Percentiles rank a stretch among this genome's conserved stretches.
phyloP scores from a whole-genome alignment of 2,329 filamentous ascomycete species.

The Fusarium lyarnte region DNA sequence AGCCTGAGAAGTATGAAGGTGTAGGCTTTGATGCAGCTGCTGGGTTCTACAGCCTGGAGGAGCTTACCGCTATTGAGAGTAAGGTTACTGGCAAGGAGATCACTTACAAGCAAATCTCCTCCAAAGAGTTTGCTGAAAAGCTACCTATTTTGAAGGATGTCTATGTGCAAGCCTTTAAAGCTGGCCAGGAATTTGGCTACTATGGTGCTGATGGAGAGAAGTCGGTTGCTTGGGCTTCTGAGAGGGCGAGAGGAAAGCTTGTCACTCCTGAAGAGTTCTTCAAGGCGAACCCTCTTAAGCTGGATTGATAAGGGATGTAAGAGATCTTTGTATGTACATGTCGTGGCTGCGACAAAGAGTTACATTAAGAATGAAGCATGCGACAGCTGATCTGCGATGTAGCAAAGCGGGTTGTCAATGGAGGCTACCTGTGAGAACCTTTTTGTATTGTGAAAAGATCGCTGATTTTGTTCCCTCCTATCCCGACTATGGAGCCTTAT shows the following conservation, averaged over 20 bases:
- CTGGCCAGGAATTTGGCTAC: constrained; percentile 37
- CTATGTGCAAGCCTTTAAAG: constrained; percentile 7
- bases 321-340: neutral
- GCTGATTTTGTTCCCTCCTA: neutral
- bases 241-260: constrained; percentile 33
- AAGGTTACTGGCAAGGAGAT: constrained; percentile 52
- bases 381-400: neutral
- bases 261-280: constrained; percentile 38
- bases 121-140: constrained; percentile 28
- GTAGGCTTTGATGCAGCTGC: constrained; percentile 56
- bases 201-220: constrained; percentile 31
- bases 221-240: constrained; percentile 33
- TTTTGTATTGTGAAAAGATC: neutral
- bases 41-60: constrained; percentile 49
- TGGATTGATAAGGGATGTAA: neutral
- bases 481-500: neutral
- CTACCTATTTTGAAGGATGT: constrained; percentile 22
- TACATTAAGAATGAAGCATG: too few species aligned
- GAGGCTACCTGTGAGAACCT: neutral
- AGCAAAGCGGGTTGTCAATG: neutral
- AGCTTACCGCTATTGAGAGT: constrained; percentile 52
- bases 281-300: constrained; percentile 14
- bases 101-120: constrained; percentile 31
- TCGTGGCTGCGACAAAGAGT: neutral
- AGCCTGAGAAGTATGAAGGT: constrained; percentile 55